These are phyloP conservation scores for Helenozyma baotianmanensis DNA, from an alignment of 805 yeast species.

Conservation along the genomic window DNA sequence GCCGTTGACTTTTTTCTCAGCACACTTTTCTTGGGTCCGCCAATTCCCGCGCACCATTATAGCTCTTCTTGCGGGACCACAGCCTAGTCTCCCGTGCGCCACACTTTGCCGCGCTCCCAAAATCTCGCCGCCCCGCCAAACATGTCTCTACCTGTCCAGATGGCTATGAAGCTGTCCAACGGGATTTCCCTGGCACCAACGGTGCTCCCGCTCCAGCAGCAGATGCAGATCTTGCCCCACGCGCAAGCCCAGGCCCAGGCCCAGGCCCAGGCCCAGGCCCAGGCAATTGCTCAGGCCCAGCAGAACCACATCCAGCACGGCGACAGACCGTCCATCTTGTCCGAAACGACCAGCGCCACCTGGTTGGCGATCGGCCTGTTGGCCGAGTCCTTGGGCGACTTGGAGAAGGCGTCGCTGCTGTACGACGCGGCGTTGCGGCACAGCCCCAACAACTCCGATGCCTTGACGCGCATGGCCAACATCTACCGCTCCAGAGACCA, in stretches of 20 bases:
- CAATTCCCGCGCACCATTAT: not conserved
- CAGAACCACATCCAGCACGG: constrained; percentile 5
- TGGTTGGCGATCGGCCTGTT: constrained; percentile 88
- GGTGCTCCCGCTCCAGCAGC: constrained; percentile 15
- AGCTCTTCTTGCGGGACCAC: too few species aligned
- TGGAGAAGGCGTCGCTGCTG: constrained; percentile 82
- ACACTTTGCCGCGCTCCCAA: not conserved
- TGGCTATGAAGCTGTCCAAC: constrained; percentile 16
- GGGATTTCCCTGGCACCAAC: constrained; percentile 10
- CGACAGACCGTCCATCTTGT: constrained; percentile 13
- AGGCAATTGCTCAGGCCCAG: constrained; percentile 10
- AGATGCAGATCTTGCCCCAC: constrained; percentile 16
- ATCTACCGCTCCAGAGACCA: constrained; percentile 84
- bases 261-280: constrained; percentile 11
- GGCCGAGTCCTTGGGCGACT: constrained; percentile 86
- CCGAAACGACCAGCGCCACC: constrained; percentile 67
- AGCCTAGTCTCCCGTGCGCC: too few species aligned
- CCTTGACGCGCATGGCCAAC: constrained; percentile 81
- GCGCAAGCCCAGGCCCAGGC: constrained; percentile 10
- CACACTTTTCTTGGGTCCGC: not conserved
- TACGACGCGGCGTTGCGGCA: constrained; percentile 85
- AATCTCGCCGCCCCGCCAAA: not conserved
- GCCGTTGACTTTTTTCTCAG: constrained; percentile 1
- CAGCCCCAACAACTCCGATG: constrained; percentile 80
- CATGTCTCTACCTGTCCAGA: constrained; percentile 18